Evolutionary conservation across 2,329 filamentous ascomycete genomes (phyloP), one percentile per base, ranked within the genome.

Genomic region (Microdochium bolleyi): DNA sequence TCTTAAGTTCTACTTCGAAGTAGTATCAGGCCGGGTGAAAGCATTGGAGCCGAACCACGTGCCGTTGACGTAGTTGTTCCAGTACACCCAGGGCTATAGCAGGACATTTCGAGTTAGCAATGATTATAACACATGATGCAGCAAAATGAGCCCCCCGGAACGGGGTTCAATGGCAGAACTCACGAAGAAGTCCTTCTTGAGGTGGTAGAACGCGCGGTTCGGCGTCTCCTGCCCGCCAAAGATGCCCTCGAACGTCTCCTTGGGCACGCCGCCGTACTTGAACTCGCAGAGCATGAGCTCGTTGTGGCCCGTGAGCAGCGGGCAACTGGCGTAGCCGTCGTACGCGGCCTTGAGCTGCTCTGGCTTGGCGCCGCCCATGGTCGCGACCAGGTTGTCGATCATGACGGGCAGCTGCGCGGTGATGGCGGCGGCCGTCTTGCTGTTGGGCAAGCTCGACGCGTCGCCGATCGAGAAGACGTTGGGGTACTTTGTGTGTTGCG

Each of bases 201-300:
- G 55, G 56, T 73, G 64, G 54, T 73, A 75, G 57, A 68, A 75
- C 2, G 63, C 56, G 24, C 66, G 58, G 1, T 61, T 62, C 0
- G 73, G 73, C n/a, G 60, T 60, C 38, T 67, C 68, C 61, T 75
- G 73, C 54, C 70, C 68, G 19, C 67, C 65, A 19, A 67, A 54
- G 38, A 65, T 57, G 25, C 52, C 49, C 27, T 59, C 64, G 53
- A 75, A 75, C 0, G 72, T 75, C 67, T 75, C 73, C 57, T 73
- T 68, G 11, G 73, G 72, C 48, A 70, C 67, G 27, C 71, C 72
- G 30, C 70, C 72, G 52, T 75, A 75, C 64, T 73, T 73, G 65
- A 75, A 75, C 65, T 75, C 73, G 57, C 70, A 71, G 51, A 75
- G 69, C 67, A 75, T 68, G 37, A 75, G 67, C 63, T 74, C 70